Base-by-base conservation (phyloP, 148 eudicot species). In the Amaranthus cruentus region DNA sequence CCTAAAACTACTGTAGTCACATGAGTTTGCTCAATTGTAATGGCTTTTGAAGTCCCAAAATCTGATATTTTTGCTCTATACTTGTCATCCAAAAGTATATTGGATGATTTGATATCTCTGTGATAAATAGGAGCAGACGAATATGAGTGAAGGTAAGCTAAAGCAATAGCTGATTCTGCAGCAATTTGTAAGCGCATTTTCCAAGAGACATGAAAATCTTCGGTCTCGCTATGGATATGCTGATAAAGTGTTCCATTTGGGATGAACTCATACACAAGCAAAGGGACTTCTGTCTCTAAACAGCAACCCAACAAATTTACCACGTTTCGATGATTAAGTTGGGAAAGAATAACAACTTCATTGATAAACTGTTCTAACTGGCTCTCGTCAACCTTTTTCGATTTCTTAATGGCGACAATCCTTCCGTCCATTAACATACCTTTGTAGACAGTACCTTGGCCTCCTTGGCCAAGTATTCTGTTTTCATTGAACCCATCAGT, bases 381-480 rank as follows among this genome's bases (percentile, higher is more conserved):
- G 68, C 53, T 64, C 66, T 79, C 72, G 55, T 79, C 78, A 2
- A 79, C 72, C 47, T 55, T 47, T 15, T 70, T 79, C 0, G 82
- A 63, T 54, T 75, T 79, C 75, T 75, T 79, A 2, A 79, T 44
- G 28, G 82, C 82, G 7, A 79, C 78, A 28, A 75, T 63, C 42
- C 47, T 79, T 79, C 82, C 82, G 65, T 79, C 75, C 38, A 21
- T 48, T n/a, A 75, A 51, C 75, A 75, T 79, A 9, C 81, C 81
- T 21, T 78, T 78, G 68, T 68, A 78, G 50, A 78, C 81, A 0
- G 77, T 73, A 58, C 77, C 81, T 62, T 78, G 81, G 9, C 77
- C 81, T 51, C 81, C 81, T 69, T 78, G 81, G 65, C 81, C 78
- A 4, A 79, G 78, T 62, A 79, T 79, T 58, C 81, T 69, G 60